A percentile compares a stretch with the other conserved stretches of the same genome.
Conservation (phyloP, 2,329 filamentous ascomycete species). For the Fusarium sp. region DNA sequence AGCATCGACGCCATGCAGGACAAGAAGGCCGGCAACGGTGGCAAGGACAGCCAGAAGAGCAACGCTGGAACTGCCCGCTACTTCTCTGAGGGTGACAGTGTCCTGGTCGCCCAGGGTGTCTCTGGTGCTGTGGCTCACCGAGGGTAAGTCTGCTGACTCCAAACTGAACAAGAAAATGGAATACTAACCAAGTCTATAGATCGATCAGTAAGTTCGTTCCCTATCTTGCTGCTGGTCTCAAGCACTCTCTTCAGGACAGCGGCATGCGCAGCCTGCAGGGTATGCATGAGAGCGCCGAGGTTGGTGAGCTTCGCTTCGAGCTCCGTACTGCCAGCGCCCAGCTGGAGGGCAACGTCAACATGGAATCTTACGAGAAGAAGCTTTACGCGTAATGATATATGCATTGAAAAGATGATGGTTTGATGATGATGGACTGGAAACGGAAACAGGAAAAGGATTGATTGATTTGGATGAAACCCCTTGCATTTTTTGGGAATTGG, state of each 20-base stretch:
- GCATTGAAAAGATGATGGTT: slow-evolving; percentile 28
- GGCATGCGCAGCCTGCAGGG: slow-evolving; percentile 82
- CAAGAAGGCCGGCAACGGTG: slow-evolving; percentile 86
- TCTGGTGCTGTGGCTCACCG: slow-evolving; percentile 84
- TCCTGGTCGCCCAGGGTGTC: slow-evolving; percentile 96
- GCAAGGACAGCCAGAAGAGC: slow-evolving; percentile 77
- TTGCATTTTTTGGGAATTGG: slow-evolving; percentile 34
- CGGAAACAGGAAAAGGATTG: slow-evolving; percentile 16
- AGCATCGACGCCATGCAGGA: slow-evolving; percentile 99
- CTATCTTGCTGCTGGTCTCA: slow-evolving; percentile 92
- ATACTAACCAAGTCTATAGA: slow-evolving; percentile 53
- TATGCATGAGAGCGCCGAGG: slow-evolving; percentile 77
- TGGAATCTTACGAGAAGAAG: slow-evolving; percentile 99
- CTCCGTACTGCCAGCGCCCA: slow-evolving; percentile 92
- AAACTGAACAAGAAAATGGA: not conserved
- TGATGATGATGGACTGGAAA: slow-evolving; percentile 27
- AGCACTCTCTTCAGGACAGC: slow-evolving; percentile 97
- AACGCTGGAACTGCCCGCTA: slow-evolving; percentile 98
- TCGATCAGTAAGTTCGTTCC: slow-evolving; percentile 95
- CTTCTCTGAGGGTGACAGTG: slow-evolving; percentile 95
- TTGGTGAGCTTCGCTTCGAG: slow-evolving; percentile 88
- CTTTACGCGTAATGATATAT: slow-evolving; percentile 78
- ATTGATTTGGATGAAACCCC: slow-evolving; percentile 32
- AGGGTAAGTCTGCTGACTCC: slow-evolving; percentile 56
- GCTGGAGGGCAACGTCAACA: slow-evolving; percentile 96